Base-by-base conservation (phyloP, 1,139 yeast species). In the Candida albicans region DNA sequence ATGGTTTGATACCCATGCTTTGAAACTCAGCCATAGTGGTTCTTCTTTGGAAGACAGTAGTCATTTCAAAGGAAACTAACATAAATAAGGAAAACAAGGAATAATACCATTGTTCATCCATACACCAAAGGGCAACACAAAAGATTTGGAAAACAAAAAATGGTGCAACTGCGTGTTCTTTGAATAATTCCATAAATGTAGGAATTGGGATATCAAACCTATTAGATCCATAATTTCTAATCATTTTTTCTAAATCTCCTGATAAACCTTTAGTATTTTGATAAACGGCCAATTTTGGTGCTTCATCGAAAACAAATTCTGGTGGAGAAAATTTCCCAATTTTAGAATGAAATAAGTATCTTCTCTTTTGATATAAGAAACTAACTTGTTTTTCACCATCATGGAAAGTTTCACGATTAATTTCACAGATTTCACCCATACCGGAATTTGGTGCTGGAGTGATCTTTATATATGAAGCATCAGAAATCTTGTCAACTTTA, bases 91-190 rank as follows among this genome's bases (percentile, higher is more conserved):
- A 87, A 67, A 95, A 90, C 49, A 95, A 70, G 5, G 98, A 90
- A 61, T 87, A 87, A 67, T 91, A 91, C 98, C 98, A 93, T 71
- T 88, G 87, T 55, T 91, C 98, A 67, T 95, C 99, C 82, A 93
- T 80, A 59, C 89, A 79, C 98, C 98, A 95, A 51, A 95, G 75
- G 12, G 95, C 96, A 44, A 93, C 96, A 61, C 98, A 91, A 64
- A 93, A 93, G 48, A 93, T 78, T 70, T 93, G 99, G 71, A 93
- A 93, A 27, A 93, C 96, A 58, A 93, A 93, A 65, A 95, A 88
- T 9, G 99, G 99, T 10, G 99, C 98, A 38, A 95, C 95, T 6
- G 98, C 99, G 64, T 93, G 99, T 66, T 93, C 99, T 62, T 89
- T 86, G 73, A 93, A 93, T 58, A 93, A 75, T 64, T 93, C 99